These are phyloP conservation scores for Tricholoma matsutake DNA, from an alignment of 768 basidiomycete genomes.

Conservation along the genomic window DNA sequence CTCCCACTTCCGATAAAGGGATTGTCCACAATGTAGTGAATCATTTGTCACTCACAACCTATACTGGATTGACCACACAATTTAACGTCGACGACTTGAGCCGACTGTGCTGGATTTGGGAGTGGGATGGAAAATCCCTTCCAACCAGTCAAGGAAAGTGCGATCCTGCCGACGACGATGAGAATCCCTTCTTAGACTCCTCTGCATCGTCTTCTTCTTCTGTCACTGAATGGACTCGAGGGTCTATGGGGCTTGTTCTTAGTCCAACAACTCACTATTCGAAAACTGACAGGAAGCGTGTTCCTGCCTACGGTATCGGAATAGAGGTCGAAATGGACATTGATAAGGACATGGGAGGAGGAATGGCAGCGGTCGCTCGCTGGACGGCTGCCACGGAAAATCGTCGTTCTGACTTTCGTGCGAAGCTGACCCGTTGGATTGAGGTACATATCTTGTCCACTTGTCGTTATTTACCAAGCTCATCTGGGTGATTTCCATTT, in stretches of 20 bases:
- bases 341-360: slow-evolving; percentile 73
- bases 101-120: slow-evolving; percentile 86
- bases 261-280: slow-evolving; percentile 71
- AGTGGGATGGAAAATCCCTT: slow-evolving; percentile 65
- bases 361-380: slow-evolving; percentile 87
- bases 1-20: slow-evolving; percentile 74
- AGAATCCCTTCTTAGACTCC: slow-evolving; percentile 66
- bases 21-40: slow-evolving; percentile 77
- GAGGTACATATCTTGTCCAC: slow-evolving; percentile 40
- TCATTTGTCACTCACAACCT: slow-evolving; percentile 66
- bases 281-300: slow-evolving; percentile 60
- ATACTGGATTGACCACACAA: slow-evolving; percentile 60
- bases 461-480: slow-evolving; percentile 3
- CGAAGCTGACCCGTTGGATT: slow-evolving; percentile 63
- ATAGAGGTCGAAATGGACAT: slow-evolving; percentile 86
- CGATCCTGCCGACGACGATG: slow-evolving; percentile 42
- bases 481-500: not conserved
- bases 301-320: slow-evolving; percentile 81
- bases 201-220: slow-evolving; percentile 24
- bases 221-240: slow-evolving; percentile 71
- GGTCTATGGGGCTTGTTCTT: slow-evolving; percentile 76
- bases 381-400: slow-evolving; percentile 74
- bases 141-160: slow-evolving; percentile 17
- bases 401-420: slow-evolving; percentile 54
- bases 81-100: slow-evolving; percentile 69